Base-by-base conservation (phyloP, 441 rosid species). In the Gossypium aridum region DNA sequence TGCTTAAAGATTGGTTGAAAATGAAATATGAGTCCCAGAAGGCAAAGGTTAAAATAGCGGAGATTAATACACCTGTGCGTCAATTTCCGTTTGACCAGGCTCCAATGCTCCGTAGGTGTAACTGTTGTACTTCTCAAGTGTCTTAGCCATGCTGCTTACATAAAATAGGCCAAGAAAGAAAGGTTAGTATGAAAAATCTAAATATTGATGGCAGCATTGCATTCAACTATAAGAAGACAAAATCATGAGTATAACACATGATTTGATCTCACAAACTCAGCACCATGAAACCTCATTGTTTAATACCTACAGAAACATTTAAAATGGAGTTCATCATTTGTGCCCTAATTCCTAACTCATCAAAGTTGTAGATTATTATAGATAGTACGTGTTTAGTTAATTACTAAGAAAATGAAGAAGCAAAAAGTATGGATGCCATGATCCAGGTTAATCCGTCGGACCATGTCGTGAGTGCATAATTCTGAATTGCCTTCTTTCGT, bases 61-160 rank as follows among this genome's bases (percentile, higher is more conserved):
- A 31, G 20, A 64, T 25, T 56, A 34, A 61, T 39, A 57, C 78
- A 87, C 97, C 89, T 88, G 88, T 26, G 73, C 81, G 34, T 91
- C 91, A 10, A 78, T 75, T 64, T 78, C 83, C 65, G 89, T 47
- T 68, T 68, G 72, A 68, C 59, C 72, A 23, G 39, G 76, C 31
- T 86, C 93, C 80, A 81, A 62, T 20, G 83, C 75, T 54, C 83
- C 87, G 78, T 88, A 87, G 70, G 84, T 85, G 81, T 76, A 80
- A 51, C 81, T 87, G 34, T 84, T 90, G 82, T 90, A 93, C 82
- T 75, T 93, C 79, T 91, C 93, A 75, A 93, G 76, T 22, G 86
- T 86, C 77, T 79, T 81, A n/a, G 79, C 39, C 87, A 88, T 87
- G 79, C 97, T 93, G 82, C 73, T 68, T 25, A 8, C 3, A 68